Conservation (phyloP, 2,329 filamentous ascomycete genomes). For the Aspergillus brunneoviolaceus region DNA sequence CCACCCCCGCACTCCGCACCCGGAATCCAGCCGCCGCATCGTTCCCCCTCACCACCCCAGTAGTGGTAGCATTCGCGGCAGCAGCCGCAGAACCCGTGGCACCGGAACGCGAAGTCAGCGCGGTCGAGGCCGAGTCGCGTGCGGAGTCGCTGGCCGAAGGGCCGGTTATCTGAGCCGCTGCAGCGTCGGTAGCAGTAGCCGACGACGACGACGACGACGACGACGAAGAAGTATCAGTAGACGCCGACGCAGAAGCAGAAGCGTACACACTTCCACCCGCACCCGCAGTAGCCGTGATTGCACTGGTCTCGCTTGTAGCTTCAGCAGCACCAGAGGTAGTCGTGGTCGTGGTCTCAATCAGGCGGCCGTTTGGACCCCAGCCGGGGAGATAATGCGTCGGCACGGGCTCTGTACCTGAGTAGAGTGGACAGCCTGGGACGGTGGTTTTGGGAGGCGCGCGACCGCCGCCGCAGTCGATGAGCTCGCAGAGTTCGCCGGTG, state of each 20-base stretch:
- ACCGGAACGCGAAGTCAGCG: background rate
- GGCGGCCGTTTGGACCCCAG: background rate
- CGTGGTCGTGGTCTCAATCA: background rate
- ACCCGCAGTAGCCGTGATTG: background rate
- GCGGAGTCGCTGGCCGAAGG: background rate
- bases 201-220: too few species aligned
- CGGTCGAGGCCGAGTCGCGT: too few species aligned
- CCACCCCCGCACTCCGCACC: background rate
- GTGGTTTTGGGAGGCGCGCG: conserved; percentile 63
- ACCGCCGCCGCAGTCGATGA: conserved; percentile 68
- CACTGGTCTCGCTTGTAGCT: background rate
- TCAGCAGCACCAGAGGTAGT: background rate
- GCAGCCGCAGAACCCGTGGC: background rate
- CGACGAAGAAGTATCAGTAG: background rate
- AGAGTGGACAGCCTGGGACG: conserved; percentile 57
- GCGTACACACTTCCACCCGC: background rate
- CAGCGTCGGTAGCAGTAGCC: background rate
- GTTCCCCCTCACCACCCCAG: too few species aligned
- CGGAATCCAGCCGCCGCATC: background rate
- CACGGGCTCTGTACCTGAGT: conserved; percentile 24
- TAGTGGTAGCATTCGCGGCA: background rate
- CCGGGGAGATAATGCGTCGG: conserved; percentile 8
- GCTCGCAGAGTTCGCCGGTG: conserved; percentile 63
- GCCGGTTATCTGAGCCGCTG: background rate
- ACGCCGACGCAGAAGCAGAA: background rate